phyloP scores from a whole-genome alignment of 192 early-diverging fungal genomes.

The Coemansia sp. region DNA sequence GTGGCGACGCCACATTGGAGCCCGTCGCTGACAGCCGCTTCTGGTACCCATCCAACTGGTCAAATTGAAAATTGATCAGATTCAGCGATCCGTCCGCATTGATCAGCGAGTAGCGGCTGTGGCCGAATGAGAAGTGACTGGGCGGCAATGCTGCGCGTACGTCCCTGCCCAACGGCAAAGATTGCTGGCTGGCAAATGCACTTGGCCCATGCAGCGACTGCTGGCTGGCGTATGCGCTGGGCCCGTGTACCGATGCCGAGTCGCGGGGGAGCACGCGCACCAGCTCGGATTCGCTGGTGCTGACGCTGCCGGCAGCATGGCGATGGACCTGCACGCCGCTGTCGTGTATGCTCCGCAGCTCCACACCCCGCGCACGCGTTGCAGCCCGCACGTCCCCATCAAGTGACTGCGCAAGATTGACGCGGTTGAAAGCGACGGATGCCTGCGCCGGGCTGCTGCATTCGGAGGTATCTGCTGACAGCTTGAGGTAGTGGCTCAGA shows the following conservation, averaged over 20 bases:
- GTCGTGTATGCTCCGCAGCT: constrained; percentile 16
- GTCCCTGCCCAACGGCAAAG: constrained; percentile 10
- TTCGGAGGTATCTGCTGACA: constrained; percentile 1
- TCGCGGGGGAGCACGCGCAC: background rate
- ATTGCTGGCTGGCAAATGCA: constrained; percentile 22
- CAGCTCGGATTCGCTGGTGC: background rate
- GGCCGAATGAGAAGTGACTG: constrained; percentile 48
- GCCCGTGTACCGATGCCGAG: background rate
- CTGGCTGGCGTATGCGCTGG: too few species aligned
- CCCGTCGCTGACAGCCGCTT: constrained; percentile 27
- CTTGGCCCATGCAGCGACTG: constrained; percentile 14
- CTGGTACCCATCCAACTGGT: constrained; percentile 50
- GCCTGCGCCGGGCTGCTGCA: too few species aligned
- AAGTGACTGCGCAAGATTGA: too few species aligned
- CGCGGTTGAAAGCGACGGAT: too few species aligned
- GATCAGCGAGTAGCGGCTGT: constrained; percentile 52
- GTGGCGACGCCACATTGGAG: background rate
- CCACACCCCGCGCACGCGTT: too few species aligned
- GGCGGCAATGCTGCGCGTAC: constrained; percentile 19
- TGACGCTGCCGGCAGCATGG: background rate
- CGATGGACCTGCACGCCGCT: constrained; percentile 40
- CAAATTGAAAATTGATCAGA: constrained; percentile 43
- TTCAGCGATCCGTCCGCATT: constrained; percentile 53
- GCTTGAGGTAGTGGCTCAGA: constrained; percentile 17
- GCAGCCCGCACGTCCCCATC: too few species aligned